These are phyloP conservation scores for Raphanus raphanistrum DNA, from an alignment of 345 rosid species.

Conservation along the genomic window DNA sequence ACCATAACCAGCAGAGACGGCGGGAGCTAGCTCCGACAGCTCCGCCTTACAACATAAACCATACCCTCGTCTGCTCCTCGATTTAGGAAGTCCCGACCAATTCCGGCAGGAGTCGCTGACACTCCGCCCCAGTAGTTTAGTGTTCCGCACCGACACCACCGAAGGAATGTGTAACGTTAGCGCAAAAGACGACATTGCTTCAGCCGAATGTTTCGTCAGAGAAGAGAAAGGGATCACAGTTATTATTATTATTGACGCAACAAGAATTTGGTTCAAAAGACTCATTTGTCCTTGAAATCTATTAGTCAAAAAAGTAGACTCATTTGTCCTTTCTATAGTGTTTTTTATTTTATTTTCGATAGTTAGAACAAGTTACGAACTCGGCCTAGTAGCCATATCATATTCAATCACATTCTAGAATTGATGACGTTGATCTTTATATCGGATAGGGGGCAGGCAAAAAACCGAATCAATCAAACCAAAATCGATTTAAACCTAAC, in stretches of 20 bases:
- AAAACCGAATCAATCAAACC: too few species aligned
- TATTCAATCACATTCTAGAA: too few species aligned
- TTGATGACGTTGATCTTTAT: too few species aligned
- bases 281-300: not conserved
- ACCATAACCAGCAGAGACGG: conserved; percentile 68
- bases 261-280: conserved; percentile 2
- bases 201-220: not conserved
- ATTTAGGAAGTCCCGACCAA: conserved; percentile 23
- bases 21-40: conserved; percentile 62
- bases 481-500: too few species aligned
- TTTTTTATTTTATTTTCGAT: too few species aligned
- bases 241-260: not conserved
- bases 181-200: conserved; percentile 30
- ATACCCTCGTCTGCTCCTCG: conserved; percentile 19
- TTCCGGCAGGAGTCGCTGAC: conserved; percentile 9
- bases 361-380: too few species aligned
- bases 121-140: conserved; percentile 24
- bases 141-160: conserved; percentile 24
- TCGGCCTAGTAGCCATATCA: too few species aligned
- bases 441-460: too few species aligned
- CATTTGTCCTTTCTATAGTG: too few species aligned
- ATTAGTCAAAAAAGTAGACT: too few species aligned
- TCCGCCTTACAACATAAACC: conserved; percentile 53
- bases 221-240: conserved; percentile 21
- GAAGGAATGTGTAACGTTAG: conserved; percentile 22